Evolutionary conservation across 2,329 filamentous ascomycete species (phyloP), one percentile per base, ranked within the genome.

Genomic region (Chrysosporium keratinophilum): DNA sequence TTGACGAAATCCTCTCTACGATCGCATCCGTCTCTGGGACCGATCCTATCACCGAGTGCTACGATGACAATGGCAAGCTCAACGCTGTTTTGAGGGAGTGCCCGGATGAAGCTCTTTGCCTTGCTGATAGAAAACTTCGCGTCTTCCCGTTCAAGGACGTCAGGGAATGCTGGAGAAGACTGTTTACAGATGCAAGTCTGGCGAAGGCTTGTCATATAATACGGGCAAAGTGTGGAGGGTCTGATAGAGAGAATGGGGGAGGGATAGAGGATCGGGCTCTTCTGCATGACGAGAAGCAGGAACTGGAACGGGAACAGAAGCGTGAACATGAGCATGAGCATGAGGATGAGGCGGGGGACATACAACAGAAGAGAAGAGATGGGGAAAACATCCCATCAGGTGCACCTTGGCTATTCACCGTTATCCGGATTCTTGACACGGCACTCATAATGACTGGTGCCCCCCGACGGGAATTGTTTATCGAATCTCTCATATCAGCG

Each of bases 391-490:
- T 65, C 23, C 49, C 57, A 33, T 37, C 60, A 39, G 47, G 60
- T 6, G 58, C 61, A 34, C 61, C 70, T 33, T 80, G 75, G 68
- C 64, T 89, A 3, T 75, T 79, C 34, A 67, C 74, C 1, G 73
- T 85, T 1, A 78, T 95, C 34, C 76, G 77, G 51, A 70, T 77
- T 1, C 75, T 97, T 1, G 90, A 96, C 62, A 81, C 83, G 66
- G 83, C 85, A 0, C 69, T 94, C 43, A 87, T 95, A 44, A 78
- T 89, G 52, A 80, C 87, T 0, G 87, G 85, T 0, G 84, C 78
- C 0, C 79, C 80, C 1, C 74, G 64, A 1, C 73, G 86, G 53
- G 77, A 79, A 6, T 60, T 63, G 7, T 57, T 70, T 31, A 67
- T 76, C 19, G 69, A 72, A 50, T 54, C 56, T 6, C 58, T 76